Conservation (phyloP, 1,284 basidiomycete species). For the Ganoderma meredithae region DNA sequence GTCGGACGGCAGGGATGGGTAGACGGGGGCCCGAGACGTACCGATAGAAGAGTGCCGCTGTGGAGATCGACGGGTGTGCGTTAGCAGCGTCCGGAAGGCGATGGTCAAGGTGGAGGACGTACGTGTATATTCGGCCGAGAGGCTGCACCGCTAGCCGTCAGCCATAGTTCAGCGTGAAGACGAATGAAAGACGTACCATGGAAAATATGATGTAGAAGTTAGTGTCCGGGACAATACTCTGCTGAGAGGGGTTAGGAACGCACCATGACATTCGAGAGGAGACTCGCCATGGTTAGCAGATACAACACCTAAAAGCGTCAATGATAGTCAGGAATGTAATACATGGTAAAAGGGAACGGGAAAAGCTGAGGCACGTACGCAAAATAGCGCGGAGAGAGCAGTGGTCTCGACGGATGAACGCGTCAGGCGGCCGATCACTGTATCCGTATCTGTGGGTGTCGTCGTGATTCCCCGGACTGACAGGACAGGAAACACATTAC, state of each 20-base stretch:
- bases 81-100: neutral
- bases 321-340: neutral
- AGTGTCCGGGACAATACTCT: conserved; percentile 14
- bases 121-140: conserved; percentile 29
- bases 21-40: neutral
- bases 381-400: conserved; percentile 19
- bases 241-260: neutral
- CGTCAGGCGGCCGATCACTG: conserved; percentile 29
- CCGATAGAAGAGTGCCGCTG: conserved; percentile 23
- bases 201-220: conserved; percentile 24
- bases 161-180: neutral
- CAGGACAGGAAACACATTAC: neutral
- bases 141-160: conserved; percentile 12
- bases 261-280: too few relatives aligned
- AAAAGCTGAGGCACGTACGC: conserved; percentile 12
- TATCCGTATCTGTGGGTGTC: conserved; percentile 22
- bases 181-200: conserved; percentile 15
- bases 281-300: conserved; percentile 20
- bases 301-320: conserved; percentile 18
- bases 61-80: too few relatives aligned
- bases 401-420: conserved; percentile 27
- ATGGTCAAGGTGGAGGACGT: conserved; percentile 3
- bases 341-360: neutral
- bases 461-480: too few relatives aligned
- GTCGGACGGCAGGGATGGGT: neutral